phyloP scores from a whole-genome alignment of 1,284 basidiomycete genomes.

The Cutaneotrichosporon curvatum region DNA sequence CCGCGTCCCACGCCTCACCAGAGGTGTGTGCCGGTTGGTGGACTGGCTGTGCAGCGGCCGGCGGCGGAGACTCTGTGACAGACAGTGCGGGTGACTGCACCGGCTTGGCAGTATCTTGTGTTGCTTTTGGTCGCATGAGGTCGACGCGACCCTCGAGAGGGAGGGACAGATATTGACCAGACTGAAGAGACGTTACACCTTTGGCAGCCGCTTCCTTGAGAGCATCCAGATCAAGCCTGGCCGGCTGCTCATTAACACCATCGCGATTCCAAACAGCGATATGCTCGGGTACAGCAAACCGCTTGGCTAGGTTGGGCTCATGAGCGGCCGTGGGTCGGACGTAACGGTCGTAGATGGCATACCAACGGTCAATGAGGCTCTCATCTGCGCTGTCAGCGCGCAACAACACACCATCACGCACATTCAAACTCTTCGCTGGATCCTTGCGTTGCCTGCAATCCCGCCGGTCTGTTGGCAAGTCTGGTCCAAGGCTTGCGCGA shows the following conservation, averaged over 20 bases:
- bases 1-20: slow-evolving; percentile 47
- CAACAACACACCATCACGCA: no score
- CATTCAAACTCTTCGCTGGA: no score
- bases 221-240: slow-evolving; percentile 58
- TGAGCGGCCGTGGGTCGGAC: slow-evolving; percentile 54
- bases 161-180: slow-evolving; percentile 65
- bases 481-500: slow-evolving; percentile 85
- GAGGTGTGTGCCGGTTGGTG: not conserved
- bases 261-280: slow-evolving; percentile 62
- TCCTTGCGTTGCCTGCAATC: not conserved
- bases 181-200: slow-evolving; percentile 31
- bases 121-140: slow-evolving; percentile 53
- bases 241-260: slow-evolving; percentile 9
- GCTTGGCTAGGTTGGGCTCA: slow-evolving; percentile 40
- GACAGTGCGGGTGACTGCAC: not conserved
- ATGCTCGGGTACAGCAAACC: slow-evolving; percentile 64
- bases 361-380: slow-evolving; percentile 80
- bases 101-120: slow-evolving; percentile 49
- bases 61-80: slow-evolving; percentile 11
- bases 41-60: not conserved
- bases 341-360: slow-evolving; percentile 76
- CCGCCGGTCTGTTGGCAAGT: slow-evolving; percentile 56
- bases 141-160: slow-evolving; percentile 80
- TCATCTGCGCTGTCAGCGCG: slow-evolving; percentile 29
- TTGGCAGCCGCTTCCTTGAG: slow-evolving; percentile 57